Evolutionary conservation across 352 stramenopile species (phyloP).

Genomic region (Globisporangium acanthophoron): DNA sequence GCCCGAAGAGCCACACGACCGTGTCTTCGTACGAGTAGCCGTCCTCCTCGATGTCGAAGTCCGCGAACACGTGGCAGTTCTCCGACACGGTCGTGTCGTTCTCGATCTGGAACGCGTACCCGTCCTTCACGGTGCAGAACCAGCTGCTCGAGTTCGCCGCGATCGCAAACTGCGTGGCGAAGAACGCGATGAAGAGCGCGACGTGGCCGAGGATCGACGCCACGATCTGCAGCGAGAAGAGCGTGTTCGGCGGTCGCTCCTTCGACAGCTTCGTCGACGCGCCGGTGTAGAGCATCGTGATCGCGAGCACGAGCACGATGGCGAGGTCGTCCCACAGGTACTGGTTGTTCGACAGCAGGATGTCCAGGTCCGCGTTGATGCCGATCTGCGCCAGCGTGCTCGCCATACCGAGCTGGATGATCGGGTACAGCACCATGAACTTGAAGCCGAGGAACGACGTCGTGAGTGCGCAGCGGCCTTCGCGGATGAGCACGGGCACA

Average conservation of each 20-base stretch:
- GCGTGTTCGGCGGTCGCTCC: constrained; percentile 30
- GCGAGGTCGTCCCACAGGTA: constrained; percentile 54
- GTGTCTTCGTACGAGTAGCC: constrained; percentile 42
- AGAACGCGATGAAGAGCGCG: constrained; percentile 38
- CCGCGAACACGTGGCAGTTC: constrained; percentile 28
- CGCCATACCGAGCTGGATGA: constrained; percentile 52
- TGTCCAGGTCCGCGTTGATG: constrained; percentile 20
- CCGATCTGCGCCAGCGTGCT: constrained; percentile 26
- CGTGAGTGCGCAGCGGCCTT: constrained; percentile 76
- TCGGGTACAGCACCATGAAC: constrained; percentile 54
- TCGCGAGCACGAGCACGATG: constrained; percentile 41
- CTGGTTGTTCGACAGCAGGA: constrained; percentile 52
- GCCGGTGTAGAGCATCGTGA: constrained; percentile 49
- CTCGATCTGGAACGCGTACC: constrained; percentile 16
- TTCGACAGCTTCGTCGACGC: constrained; percentile 26
- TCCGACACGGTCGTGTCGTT: constrained; percentile 10
- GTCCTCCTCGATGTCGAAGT: constrained; percentile 32
- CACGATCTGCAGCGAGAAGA: constrained; percentile 51
- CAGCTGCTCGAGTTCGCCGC: constrained; percentile 20
- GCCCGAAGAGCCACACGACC: constrained; percentile 51
- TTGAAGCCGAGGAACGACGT: constrained; percentile 53
- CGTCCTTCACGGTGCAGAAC: constrained; percentile 41
- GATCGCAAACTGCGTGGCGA: constrained; percentile 30
- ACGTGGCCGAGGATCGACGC: constrained; percentile 45
- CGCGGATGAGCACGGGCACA: constrained; percentile 70